phyloP scores from a whole-genome alignment of 2,329 filamentous ascomycete genomes.

The Fonsecaea pedrosoi region DNA sequence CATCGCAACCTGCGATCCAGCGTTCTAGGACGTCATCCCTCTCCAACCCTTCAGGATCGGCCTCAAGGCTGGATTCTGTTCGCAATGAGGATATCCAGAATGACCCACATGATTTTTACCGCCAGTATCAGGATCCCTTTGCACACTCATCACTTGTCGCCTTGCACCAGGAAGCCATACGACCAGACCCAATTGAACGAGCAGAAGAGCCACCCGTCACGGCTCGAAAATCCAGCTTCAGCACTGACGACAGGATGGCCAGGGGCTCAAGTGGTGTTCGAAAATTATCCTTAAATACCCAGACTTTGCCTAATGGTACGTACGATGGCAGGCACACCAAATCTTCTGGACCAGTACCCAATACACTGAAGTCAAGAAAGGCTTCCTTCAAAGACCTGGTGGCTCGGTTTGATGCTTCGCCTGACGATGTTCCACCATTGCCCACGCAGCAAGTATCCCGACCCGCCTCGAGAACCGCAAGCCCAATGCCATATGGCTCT shows the following conservation, averaged over 20 bases:
- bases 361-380: constrained; percentile 49
- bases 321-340: constrained; percentile 22
- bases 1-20: constrained; percentile 37
- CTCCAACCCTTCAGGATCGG: constrained; percentile 20
- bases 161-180: constrained; percentile 38
- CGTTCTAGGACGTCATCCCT: constrained; percentile 33
- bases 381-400: constrained; percentile 82
- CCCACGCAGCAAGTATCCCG: constrained; percentile 46
- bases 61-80: constrained; percentile 19
- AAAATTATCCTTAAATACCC: constrained; percentile 29
- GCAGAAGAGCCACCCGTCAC: constrained; percentile 13
- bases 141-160: constrained; percentile 42
- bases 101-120: constrained; percentile 61
- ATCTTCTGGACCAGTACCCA: constrained; percentile 19
- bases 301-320: constrained; percentile 23
- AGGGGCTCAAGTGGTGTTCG: constrained; percentile 19
- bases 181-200: constrained; percentile 27
- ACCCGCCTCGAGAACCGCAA: constrained; percentile 47
- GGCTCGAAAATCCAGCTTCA: constrained; percentile 33
- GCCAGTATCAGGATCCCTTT: constrained; percentile 51
- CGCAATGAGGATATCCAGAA: constrained; percentile 44
- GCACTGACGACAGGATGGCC: constrained; percentile 23
- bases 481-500: constrained; percentile 41
- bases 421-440: constrained; percentile 52
- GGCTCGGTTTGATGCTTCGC: constrained; percentile 73